phyloP scores from a whole-genome alignment of 148 eudicot genomes.

The Tetragonia tetragonoides region DNA sequence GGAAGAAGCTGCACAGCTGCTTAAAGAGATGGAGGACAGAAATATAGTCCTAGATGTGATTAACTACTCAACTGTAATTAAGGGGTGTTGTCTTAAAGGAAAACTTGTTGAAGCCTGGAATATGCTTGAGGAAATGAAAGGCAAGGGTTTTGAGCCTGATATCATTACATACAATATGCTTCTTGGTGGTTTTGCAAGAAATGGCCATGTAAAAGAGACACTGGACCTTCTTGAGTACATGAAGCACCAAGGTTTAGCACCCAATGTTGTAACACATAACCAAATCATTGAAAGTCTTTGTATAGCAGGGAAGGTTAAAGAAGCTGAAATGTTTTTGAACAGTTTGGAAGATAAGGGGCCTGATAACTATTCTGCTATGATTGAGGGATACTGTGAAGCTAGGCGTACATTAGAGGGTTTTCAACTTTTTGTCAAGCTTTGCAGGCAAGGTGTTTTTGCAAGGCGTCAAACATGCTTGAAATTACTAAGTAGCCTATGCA shows the following conservation, averaged over 20 bases:
- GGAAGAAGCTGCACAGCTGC: constrained; percentile 49
- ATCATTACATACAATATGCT: constrained; percentile 54
- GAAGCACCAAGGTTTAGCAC: constrained; percentile 46
- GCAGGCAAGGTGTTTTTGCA: constrained; percentile 36
- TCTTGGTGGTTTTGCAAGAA: constrained; percentile 51
- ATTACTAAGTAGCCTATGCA: constrained; percentile 50
- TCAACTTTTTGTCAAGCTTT: constrained; percentile 32
- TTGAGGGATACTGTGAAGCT: constrained; percentile 59
- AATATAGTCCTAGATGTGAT: constrained; percentile 50
- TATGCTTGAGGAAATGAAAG: constrained; percentile 41
- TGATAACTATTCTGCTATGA: constrained; percentile 52
- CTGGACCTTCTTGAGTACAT: constrained; percentile 38
- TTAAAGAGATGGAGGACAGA: constrained; percentile 54
- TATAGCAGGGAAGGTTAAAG: constrained; percentile 46
- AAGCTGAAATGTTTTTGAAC: constrained; percentile 54
- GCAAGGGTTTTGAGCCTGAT: constrained; percentile 51
- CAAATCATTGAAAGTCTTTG: constrained; percentile 64
- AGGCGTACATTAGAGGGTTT: constrained; percentile 32
- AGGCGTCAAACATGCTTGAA: constrained; percentile 36
- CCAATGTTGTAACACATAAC: constrained; percentile 41
- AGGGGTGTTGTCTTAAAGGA: constrained; percentile 51
- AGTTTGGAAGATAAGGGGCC: constrained; percentile 38
- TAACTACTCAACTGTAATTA: constrained; percentile 75
- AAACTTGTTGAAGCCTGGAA: constrained; percentile 41
- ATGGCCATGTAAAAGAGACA: constrained; percentile 33